Conservation (phyloP, 2,329 filamentous ascomycete genomes). For the Corynespora cassiicola region DNA sequence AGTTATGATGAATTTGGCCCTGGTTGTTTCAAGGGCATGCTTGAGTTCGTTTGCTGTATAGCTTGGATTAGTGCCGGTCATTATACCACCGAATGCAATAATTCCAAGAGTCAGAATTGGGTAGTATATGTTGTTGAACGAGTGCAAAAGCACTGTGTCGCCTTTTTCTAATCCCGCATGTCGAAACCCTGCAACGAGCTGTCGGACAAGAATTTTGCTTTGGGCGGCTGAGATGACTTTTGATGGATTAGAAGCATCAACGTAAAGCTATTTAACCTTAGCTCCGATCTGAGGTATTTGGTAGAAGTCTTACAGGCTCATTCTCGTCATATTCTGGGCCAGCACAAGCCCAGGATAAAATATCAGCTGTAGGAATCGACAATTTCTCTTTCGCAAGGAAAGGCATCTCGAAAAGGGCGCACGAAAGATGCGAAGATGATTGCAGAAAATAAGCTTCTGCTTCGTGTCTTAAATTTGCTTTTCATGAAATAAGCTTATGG, state of each 20-base stretch:
- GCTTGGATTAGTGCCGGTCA: conserved; percentile 47
- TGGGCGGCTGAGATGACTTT: conserved; percentile 55
- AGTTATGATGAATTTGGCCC: conserved; percentile 41
- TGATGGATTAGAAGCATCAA: conserved; percentile 55
- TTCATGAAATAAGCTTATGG: too few relatives aligned
- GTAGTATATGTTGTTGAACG: conserved; percentile 59
- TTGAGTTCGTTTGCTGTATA: conserved; percentile 44
- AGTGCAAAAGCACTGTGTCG: conserved; percentile 61
- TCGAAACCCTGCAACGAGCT: conserved; percentile 58
- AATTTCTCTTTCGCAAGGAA: conserved; percentile 18
- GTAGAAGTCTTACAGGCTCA: conserved; percentile 11
- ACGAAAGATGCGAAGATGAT: not conserved
- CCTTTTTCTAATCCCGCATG: conserved; percentile 54
- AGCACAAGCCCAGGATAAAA: conserved; percentile 20
- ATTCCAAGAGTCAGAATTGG: conserved; percentile 33
- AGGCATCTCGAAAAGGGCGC: conserved; percentile 21
- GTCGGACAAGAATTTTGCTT: conserved; percentile 52
- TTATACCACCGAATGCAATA: conserved; percentile 43
- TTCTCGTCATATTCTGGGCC: conserved; percentile 12
- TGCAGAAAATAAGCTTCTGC: not conserved
- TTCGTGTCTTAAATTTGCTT: too few relatives aligned
- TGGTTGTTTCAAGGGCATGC: conserved; percentile 43
- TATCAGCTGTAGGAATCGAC: conserved; percentile 16
- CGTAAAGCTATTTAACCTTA: conserved; percentile 61
- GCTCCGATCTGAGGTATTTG: too few relatives aligned